These are phyloP conservation scores for Coemansia sp. DNA, from an alignment of 192 early-diverging fungal species.

Conservation along the genomic window DNA sequence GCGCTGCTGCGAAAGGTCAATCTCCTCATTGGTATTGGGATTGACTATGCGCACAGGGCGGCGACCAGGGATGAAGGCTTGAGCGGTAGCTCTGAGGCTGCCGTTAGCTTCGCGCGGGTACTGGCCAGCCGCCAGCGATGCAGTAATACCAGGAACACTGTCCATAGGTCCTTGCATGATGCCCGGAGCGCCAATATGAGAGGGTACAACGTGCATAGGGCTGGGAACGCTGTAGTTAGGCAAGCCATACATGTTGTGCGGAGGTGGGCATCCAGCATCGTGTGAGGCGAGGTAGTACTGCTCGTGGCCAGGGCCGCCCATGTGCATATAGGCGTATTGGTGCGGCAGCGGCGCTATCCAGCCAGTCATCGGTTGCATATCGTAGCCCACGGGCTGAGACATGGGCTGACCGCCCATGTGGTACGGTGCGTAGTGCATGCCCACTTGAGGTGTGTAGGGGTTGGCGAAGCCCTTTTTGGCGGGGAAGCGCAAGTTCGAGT, in stretches of 20 bases:
- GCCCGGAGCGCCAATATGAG: conserved; percentile 33
- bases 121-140: conserved; percentile 39
- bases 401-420: conserved; percentile 42
- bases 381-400: conserved; percentile 48
- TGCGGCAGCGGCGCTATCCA: conserved; percentile 37
- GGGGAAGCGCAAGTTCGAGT: conserved; percentile 38
- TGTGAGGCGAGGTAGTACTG: conserved; percentile 43
- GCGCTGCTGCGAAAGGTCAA: conserved; percentile 59
- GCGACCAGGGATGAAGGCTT: conserved; percentile 44
- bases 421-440: conserved; percentile 34
- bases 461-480: conserved; percentile 27
- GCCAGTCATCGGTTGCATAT: conserved; percentile 44
- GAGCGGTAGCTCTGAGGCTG: conserved; percentile 33
- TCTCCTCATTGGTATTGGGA: conserved; percentile 68
- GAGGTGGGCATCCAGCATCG: conserved; percentile 25
- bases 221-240: conserved; percentile 39
- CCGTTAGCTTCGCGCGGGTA: conserved; percentile 6
- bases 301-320: conserved; percentile 38
- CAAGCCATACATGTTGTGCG: conserved; percentile 36
- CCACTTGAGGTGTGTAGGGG: conserved; percentile 38
- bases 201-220: conserved; percentile 21
- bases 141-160: conserved; percentile 39
- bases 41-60: conserved; percentile 72
- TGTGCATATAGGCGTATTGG: conserved; percentile 52
- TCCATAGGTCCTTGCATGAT: conserved; percentile 28